Percentiles rank a stretch among this genome's conserved stretches.
phyloP scores from a whole-genome alignment of 1,284 basidiomycete genomes.

The Rhodotorula sp. region DNA sequence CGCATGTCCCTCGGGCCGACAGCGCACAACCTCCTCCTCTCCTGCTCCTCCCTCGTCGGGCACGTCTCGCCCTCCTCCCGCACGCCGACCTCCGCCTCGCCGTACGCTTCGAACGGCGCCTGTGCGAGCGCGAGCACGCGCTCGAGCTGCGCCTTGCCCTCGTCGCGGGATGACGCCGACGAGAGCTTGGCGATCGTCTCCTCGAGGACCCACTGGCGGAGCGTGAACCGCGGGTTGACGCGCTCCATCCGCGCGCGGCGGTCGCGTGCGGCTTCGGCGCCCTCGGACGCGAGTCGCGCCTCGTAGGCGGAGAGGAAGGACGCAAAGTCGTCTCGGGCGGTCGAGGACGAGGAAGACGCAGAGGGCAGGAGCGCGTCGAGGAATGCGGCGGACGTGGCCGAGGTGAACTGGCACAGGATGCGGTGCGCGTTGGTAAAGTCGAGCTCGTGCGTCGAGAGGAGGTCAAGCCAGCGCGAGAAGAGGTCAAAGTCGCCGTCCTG shows the following conservation, averaged over 20 bases:
- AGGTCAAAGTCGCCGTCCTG: constrained; percentile 65
- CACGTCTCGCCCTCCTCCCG: constrained; percentile 47
- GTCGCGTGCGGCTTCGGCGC: constrained; percentile 51
- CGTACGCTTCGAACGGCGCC: constrained; percentile 76
- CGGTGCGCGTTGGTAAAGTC: constrained; percentile 86
- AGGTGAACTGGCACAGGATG: constrained; percentile 65
- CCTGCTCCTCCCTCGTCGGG: constrained; percentile 63
- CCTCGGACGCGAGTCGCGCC: constrained; percentile 62
- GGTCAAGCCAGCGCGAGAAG: constrained; percentile 64
- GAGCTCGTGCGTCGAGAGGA: constrained; percentile 69
- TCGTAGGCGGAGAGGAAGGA: constrained; percentile 71
- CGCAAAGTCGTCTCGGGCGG: constrained; percentile 57
- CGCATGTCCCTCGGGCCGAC: constrained; percentile 72
- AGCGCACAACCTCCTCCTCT: constrained; percentile 75
- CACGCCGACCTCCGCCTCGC: constrained; percentile 62
- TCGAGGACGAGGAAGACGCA: constrained; percentile 47
- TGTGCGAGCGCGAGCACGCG: constrained; percentile 82
- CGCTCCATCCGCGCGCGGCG: constrained; percentile 57
- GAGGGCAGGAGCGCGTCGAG: constrained; percentile 60
- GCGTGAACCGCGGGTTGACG: constrained; percentile 81
- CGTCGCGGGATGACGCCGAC: constrained; percentile 55
- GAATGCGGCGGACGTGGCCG: constrained; percentile 57
- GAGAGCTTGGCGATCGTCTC: constrained; percentile 68
- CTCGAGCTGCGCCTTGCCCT: constrained; percentile 57
- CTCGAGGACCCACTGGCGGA: constrained; percentile 90